phyloP scores from a whole-genome alignment of 768 basidiomycete genomes.

The Pleurotus giganteus region DNA sequence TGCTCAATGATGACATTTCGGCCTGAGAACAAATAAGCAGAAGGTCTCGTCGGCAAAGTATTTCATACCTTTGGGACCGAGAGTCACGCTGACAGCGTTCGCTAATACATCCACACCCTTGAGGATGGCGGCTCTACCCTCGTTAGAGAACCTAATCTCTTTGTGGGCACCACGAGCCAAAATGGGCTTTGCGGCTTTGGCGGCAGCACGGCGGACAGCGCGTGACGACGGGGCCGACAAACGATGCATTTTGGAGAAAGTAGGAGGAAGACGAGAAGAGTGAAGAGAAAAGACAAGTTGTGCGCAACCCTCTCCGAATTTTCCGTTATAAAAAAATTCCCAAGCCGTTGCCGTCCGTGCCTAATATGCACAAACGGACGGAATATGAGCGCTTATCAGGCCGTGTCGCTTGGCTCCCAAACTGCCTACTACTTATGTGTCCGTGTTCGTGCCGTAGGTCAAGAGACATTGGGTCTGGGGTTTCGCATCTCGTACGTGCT shows the following conservation, averaged over 20 bases:
- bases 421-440: background rate
- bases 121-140: constrained; percentile 89
- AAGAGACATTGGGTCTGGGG: too few species aligned
- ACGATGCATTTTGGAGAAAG: constrained; percentile 53
- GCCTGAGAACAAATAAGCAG: constrained; percentile 42
- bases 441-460: too few species aligned
- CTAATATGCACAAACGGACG: constrained; percentile 1
- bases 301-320: constrained; percentile 4
- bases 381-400: background rate
- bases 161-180: constrained; percentile 80
- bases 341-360: constrained; percentile 7
- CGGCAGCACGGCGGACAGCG: constrained; percentile 66
- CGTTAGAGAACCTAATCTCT: constrained; percentile 96
- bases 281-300: constrained; percentile 13
- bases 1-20: constrained; percentile 99
- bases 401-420: background rate
- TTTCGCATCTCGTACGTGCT: too few species aligned
- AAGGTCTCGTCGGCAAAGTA: background rate
- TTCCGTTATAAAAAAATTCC: constrained; percentile 11
- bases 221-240: constrained; percentile 64
- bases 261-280: constrained; percentile 11
- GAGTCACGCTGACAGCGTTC: constrained; percentile 93
- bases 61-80: constrained; percentile 86
- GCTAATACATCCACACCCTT: constrained; percentile 96
- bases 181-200: constrained; percentile 51